Evolutionary conservation across 2,329 filamentous ascomycete genomes (phyloP), one percentile per base, ranked within the genome.

Genomic region (Tolypocladium album): DNA sequence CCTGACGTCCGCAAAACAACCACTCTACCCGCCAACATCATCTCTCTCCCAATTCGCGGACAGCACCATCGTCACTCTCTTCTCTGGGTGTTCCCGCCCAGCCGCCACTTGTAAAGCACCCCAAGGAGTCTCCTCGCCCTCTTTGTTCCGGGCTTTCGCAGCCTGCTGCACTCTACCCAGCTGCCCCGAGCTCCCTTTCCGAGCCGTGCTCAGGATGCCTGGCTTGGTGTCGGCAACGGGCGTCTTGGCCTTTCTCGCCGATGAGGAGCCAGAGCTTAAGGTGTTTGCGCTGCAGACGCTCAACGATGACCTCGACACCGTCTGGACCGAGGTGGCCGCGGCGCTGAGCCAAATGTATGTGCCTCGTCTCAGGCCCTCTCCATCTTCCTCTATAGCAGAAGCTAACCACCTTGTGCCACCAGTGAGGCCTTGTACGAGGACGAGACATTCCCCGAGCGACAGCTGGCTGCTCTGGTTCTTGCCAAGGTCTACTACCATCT

Each of bases 401-500:
- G 62, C 64, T 67, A 60, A 62, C 59, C 17, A 31, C 17, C 15
- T 4, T 20, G 20, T 22, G 36, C 57, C 55, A 61, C 62, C 71
- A 97, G 93, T 78, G 94, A 99, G 83, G 90, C 91, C 59, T 85
- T 99, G 57, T 99, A 96, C 76, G 94, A 99, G 82, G 93, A 99
- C 78, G 91, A 96, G 69, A 83, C 85, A 62, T 99, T 99, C 71
- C 89, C 92, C 56, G 89, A 99, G 75, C 90, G 93, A 70, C 90
- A 94, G 74, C 87, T 99, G 60, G 94, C 94, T 59, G 94, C 94
- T 59, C 83, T 99, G 57, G 92, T 99, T 59, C 89, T 96, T 52
- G 89, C 94, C 67, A 99, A 99, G 82, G 92, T 97, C 67, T 99
- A 97, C 79, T 99, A 97, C 73, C 94, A 99, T 73, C 86, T 99